phyloP scores from a whole-genome alignment of 1,284 basidiomycete species.

The Heterobasidion irregulare region DNA sequence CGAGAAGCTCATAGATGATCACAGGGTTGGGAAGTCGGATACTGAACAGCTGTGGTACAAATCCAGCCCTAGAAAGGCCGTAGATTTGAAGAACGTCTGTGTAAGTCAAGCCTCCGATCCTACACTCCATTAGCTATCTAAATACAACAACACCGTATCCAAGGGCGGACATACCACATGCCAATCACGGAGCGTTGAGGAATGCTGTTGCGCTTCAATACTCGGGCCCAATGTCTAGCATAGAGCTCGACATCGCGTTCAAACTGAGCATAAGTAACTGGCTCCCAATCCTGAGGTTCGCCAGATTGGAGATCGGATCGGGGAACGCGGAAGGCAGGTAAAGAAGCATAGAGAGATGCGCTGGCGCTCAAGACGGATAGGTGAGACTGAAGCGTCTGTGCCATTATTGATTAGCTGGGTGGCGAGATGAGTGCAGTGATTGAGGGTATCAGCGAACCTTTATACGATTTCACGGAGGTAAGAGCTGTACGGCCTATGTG shows the following conservation, averaged over 20 bases:
- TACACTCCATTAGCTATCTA: slow-evolving; percentile 18
- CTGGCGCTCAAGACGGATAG: slow-evolving; percentile 41
- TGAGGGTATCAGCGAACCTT: slow-evolving; percentile 5
- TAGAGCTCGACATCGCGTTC: slow-evolving; percentile 42
- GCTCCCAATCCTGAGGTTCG: slow-evolving; percentile 33
- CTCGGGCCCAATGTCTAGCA: slow-evolving; percentile 45
- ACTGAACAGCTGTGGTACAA: slow-evolving; percentile 65
- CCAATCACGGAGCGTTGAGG: slow-evolving; percentile 51
- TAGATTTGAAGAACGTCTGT: slow-evolving; percentile 63
- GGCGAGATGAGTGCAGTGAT: slow-evolving; percentile 1
- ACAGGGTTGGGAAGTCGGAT: slow-evolving; percentile 60
- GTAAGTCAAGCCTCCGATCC: slow-evolving; percentile 63
- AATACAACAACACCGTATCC: slow-evolving; percentile 1
- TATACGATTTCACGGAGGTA: slow-evolving; percentile 6
- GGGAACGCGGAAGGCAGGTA: slow-evolving; percentile 43
- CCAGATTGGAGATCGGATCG: slow-evolving; percentile 25
- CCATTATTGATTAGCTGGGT: slow-evolving; percentile 10
- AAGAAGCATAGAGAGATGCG: slow-evolving; percentile 32
- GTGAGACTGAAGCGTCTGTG: slow-evolving; percentile 29
- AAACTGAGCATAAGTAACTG: slow-evolving; percentile 47
- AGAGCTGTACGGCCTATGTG: slow-evolving; percentile 4
- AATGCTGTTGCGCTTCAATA: slow-evolving; percentile 34
- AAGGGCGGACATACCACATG: slow-evolving; percentile 43
- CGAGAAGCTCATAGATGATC: slow-evolving; percentile 57
- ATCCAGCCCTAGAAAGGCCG: slow-evolving; percentile 62